Base-by-base conservation (phyloP, 306 rosid genomes). In the Cicer yamashitae region DNA sequence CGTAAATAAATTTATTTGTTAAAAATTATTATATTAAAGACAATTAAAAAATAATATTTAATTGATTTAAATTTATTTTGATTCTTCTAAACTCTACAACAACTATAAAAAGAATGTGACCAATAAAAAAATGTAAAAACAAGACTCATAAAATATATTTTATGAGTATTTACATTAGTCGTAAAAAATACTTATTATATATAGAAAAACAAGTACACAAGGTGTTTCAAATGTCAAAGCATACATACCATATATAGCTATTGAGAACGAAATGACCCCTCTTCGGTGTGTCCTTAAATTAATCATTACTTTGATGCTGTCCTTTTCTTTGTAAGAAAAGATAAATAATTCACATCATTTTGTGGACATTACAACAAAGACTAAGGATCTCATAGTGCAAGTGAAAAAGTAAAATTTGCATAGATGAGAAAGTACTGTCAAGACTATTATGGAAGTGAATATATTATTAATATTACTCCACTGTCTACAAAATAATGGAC, bases 401-500 rank as follows among this genome's bases (percentile, higher is more conserved):
- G 71, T 67, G 34, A 52, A 72, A 72, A 80, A 84, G 71, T 61
- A 57, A 56, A 74, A 63, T 39, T 62, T 47, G 72, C 60, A 6
- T 50, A 51, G 68, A 45, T 10, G 25, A 61, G 20, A 68, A 83
- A 74, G 54, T 62, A 70, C 34, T 25, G 34, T 69, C 59, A 51
- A 61, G 71, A 48, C 60, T 61, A 76, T 39, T 38, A 40, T 71
- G 51, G 75, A 70, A 61, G 53, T 84, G 73, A 78, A 76, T 63
- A 68, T 34, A 45, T 72, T 25, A 25, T 25, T 3, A 25, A 25
- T 25, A 25, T 41, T 77, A 73, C 76, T 67, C 63, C 74, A 70
- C 69, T 71, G 68, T 30, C 66, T 8, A 70, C 72, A 75, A 82
- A 81, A 77, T 17, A 86, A 83, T 56, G 54, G 84, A 77, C 87